A percentile compares a stretch with the other conserved stretches of the same genome.
phyloP scores from a whole-genome alignment of 2,329 filamentous ascomycete species.

The Aspergillus hortae region DNA sequence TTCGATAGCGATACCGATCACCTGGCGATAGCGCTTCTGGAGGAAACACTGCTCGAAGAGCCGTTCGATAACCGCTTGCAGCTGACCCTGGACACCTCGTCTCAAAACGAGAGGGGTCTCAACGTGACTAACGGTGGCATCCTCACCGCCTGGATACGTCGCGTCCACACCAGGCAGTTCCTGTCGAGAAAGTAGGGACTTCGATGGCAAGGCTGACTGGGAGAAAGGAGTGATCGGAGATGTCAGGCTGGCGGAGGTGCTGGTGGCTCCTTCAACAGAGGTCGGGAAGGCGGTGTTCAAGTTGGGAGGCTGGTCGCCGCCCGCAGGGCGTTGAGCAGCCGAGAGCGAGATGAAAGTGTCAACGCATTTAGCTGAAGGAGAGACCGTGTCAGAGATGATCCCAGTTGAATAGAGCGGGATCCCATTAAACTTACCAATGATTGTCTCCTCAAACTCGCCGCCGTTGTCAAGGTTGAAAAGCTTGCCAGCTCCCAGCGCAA shows the following conservation, averaged over 20 bases:
- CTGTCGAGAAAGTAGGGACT: constrained; percentile 86
- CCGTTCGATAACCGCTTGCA: constrained; percentile 80
- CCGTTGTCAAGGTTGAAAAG: constrained; percentile 88
- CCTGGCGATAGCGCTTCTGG: constrained; percentile 85
- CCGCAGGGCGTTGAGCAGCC: constrained; percentile 53
- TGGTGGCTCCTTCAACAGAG: constrained; percentile 62
- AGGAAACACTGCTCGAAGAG: constrained; percentile 87
- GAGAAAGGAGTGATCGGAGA: constrained; percentile 95
- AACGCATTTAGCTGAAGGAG: constrained; percentile 72
- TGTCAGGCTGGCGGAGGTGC: constrained; percentile 63
- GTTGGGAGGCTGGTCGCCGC: constrained; percentile 57
- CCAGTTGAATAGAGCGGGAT: neutral
- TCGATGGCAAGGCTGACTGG: constrained; percentile 86
- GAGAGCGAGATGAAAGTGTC: constrained; percentile 92
- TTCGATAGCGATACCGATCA: constrained; percentile 94
- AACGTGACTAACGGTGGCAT: constrained; percentile 52
- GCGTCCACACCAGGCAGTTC: constrained; percentile 60
- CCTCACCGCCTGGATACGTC: constrained; percentile 53
- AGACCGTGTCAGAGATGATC: constrained; percentile 8
- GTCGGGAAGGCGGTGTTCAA: constrained; percentile 76
- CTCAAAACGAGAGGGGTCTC: constrained; percentile 65
- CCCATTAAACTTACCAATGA: constrained; percentile 63
- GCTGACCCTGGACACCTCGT: constrained; percentile 69
- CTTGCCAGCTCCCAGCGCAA: constrained; percentile 90
- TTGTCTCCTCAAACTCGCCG: constrained; percentile 97